Evolutionary conservation across 2,329 filamentous ascomycete genomes (phyloP), one percentile per base, ranked within the genome.

Genomic region (Aschersonia sp.): DNA sequence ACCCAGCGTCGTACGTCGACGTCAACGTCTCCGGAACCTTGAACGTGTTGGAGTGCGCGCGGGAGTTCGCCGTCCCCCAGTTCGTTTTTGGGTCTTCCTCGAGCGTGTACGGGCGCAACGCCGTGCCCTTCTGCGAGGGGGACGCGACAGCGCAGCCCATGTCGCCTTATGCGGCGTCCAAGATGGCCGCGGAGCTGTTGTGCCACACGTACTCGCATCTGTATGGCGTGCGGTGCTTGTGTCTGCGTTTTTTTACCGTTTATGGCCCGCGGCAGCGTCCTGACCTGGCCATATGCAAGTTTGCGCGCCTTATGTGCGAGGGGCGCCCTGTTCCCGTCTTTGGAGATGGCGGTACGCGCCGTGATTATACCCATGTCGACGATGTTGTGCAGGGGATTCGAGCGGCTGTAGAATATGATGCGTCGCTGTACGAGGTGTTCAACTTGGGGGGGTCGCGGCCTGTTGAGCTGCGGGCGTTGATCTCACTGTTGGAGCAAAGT

Each of bases 311-410:
- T 12, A 58, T 58, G 20, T 40, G 43, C 47, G 49, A 52, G 20
- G 56, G 53, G 4, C 53, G 53, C 48, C 51, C 55, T 9, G 53
- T 58, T 9, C 55, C 56, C 29, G 50, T 57, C 3, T 58, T 57
- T 35, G 55, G 55, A 6, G 53, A 58, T 35, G 56, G 55, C 30
- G 51, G 50, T 28, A 52, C 54, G 7, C 52, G 53, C 5, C 53
- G 56, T n/a, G 56, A 58, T 30, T 58, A 56, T 42, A 58, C 55
- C 9, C 55, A 54, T 49, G 48, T 58, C 5, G 55, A 55, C 50
- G 55, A 58, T 47, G 54, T 56, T 40, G 47, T 56, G 43, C 52
- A 54, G 44, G 55, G 54, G 4, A 48, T 58, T 29, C 51, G 52
- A 7, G 50, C 53, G 2, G 54, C 55, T 5, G 51, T 58, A 20